These are phyloP conservation scores for Brasenia schreberi DNA, from an alignment of 164 flowering plant genomes.

Conservation along the genomic window DNA sequence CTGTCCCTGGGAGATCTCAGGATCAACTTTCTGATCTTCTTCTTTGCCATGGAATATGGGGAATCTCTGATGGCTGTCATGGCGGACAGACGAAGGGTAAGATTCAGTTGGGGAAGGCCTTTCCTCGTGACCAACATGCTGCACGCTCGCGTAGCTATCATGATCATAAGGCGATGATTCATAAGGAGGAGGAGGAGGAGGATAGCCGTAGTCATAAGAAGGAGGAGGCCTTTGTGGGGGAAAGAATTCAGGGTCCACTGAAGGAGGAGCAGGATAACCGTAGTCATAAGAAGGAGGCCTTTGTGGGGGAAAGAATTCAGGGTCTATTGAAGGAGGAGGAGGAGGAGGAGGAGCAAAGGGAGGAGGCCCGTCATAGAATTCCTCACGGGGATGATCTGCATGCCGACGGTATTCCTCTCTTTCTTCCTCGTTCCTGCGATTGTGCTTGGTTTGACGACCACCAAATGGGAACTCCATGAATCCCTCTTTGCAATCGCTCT, in stretches of 20 bases:
- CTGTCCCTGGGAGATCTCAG: conserved; percentile 11
- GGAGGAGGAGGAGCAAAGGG: neutral
- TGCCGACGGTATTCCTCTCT: neutral
- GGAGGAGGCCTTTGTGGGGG: neutral
- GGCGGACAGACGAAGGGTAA: neutral
- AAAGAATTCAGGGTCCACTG: neutral
- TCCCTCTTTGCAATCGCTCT: too few species aligned
- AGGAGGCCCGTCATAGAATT: neutral
- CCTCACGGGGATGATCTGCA: neutral
- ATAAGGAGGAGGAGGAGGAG: neutral
- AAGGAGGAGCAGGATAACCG: neutral
- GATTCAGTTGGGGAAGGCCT: neutral
- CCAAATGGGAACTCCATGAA: neutral
- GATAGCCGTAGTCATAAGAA: neutral
- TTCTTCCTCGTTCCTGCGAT: neutral
- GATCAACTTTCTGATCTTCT: neutral
- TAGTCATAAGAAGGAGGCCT: neutral
- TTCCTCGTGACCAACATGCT: neutral
- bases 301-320: neutral
- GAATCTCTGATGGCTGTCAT: neutral
- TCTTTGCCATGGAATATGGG: neutral
- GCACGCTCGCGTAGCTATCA: neutral
- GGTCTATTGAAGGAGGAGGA: neutral
- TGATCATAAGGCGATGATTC: neutral
- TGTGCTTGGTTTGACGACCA: neutral